These are phyloP conservation scores for Beta lomatogona DNA, from an alignment of 179 eudicot genomes.

Conservation along the genomic window DNA sequence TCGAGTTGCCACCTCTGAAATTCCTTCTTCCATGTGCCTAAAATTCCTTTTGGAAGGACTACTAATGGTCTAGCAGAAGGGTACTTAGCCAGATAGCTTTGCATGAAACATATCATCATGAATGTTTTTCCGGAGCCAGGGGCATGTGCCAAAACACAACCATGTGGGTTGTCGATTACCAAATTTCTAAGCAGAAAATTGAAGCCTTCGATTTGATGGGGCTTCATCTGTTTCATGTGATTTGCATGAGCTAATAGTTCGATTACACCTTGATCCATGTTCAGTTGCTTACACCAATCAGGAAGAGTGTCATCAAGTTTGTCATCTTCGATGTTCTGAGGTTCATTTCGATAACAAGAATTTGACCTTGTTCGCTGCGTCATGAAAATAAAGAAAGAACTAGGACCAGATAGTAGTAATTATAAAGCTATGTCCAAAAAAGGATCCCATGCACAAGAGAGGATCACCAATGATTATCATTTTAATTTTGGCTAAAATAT, in stretches of 20 bases:
- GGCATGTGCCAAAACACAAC: slow-evolving; percentile 89
- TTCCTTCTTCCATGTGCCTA: slow-evolving; percentile 77
- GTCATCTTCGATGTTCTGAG: slow-evolving; percentile 23
- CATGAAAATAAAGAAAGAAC: not conserved
- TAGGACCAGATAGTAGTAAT: not conserved
- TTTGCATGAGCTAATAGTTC: slow-evolving; percentile 60
- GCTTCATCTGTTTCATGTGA: slow-evolving; percentile 76
- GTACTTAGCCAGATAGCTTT: slow-evolving; percentile 68
- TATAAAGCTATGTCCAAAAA: not conserved
- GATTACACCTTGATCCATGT: slow-evolving; percentile 35
- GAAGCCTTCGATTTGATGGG: slow-evolving; percentile 79
- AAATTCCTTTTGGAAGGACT: slow-evolving; percentile 72
- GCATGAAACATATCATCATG: slow-evolving; percentile 85
- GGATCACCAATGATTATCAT: too few relatives aligned
- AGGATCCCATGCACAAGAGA: not conserved
- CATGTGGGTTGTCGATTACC: slow-evolving; percentile 67
- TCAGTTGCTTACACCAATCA: slow-evolving; percentile 41
- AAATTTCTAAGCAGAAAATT: slow-evolving; percentile 71
- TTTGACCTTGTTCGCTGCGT: slow-evolving; percentile 29
- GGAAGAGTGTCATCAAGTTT: slow-evolving; percentile 21
- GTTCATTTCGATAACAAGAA: slow-evolving; percentile 27
- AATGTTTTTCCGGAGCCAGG: slow-evolving; percentile 97
- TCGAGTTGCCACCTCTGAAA: slow-evolving; percentile 82
- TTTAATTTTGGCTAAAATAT: too few relatives aligned
- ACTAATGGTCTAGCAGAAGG: slow-evolving; percentile 77